Conservation (phyloP, 208 protist genomes). For the Polymyxa betae region DNA sequence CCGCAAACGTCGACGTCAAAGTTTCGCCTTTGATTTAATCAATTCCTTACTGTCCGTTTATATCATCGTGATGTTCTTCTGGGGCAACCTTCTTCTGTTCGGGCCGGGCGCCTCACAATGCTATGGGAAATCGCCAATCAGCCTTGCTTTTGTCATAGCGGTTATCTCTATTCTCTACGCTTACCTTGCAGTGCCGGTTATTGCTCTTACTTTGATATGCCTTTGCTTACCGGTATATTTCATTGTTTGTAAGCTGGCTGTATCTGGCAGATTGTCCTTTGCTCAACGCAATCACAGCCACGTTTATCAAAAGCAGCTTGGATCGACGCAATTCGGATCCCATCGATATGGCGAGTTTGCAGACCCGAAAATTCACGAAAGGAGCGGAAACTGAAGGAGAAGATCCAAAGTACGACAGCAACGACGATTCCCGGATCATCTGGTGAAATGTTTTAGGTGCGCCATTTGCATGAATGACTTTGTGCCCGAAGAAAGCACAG, state of each 20-base stretch:
- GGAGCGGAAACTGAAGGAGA: too few relatives aligned
- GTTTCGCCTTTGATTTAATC: background rate
- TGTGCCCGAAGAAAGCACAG: background rate
- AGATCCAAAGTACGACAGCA: too few relatives aligned
- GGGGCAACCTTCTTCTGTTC: conserved; percentile 30
- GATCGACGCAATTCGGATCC: background rate
- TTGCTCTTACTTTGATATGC: background rate
- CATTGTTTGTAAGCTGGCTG: background rate
- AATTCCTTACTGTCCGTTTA: background rate
- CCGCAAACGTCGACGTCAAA: background rate
- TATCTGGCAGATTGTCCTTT: too few relatives aligned
- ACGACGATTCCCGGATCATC: too few relatives aligned
- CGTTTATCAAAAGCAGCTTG: too few relatives aligned
- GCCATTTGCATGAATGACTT: conserved; percentile 50
- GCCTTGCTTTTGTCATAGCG: background rate
- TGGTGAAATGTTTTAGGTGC: conserved; percentile 41
- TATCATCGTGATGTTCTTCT: background rate
- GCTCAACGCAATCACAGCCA: too few relatives aligned
- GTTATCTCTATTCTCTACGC: background rate
- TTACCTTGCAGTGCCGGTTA: conserved; percentile 7
- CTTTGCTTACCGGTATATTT: background rate
- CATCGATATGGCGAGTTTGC: background rate
- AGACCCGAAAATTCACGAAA: too few relatives aligned
- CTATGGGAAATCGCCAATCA: background rate
- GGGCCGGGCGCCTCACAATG: background rate